phyloP scores from a whole-genome alignment of 306 rosid genomes.

The Acacia melanoxylon region DNA sequence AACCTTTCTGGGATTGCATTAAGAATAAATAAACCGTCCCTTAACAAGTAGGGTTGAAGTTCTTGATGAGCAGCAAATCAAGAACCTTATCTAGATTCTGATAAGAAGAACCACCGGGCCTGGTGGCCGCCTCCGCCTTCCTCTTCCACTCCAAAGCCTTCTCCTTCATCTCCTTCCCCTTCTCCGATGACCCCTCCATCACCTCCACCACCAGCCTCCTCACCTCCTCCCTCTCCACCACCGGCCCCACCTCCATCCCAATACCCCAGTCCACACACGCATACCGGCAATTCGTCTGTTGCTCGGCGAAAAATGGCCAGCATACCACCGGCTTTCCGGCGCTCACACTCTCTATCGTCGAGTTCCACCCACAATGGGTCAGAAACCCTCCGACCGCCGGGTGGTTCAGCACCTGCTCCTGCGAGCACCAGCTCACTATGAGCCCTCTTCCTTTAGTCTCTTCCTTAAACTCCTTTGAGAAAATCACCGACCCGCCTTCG shows the following conservation, averaged over 20 bases:
- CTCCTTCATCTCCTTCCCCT: constrained; percentile 4
- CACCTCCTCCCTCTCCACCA: constrained; percentile 2
- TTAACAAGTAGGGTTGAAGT: background rate
- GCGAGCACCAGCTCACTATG: constrained; percentile 27
- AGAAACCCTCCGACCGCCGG: constrained; percentile 3
- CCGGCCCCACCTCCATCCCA: constrained; percentile 6
- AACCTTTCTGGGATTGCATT: too few species aligned
- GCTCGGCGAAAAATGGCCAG: constrained; percentile 36
- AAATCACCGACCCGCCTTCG: background rate
- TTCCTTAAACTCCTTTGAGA: background rate
- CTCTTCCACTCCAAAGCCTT: constrained; percentile 19
- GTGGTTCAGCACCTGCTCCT: constrained; percentile 29
- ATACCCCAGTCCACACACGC: constrained; percentile 31
- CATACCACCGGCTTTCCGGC: constrained; percentile 24
- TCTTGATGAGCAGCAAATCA: background rate
- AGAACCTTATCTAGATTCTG: background rate
- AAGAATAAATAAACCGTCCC: background rate
- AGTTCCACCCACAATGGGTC: constrained; percentile 19
- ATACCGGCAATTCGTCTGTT: constrained; percentile 21
- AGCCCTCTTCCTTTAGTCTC: constrained; percentile 21
- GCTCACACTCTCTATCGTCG: constrained; percentile 7
- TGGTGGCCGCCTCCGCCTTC: constrained; percentile 9
- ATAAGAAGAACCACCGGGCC: constrained; percentile 9
- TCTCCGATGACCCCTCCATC: constrained; percentile 1
- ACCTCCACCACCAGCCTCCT: background rate